Evolutionary conservation across 345 rosid species (phyloP), one percentile per base, ranked within the genome.

Genomic region (Eucalyptus erythrocorys): DNA sequence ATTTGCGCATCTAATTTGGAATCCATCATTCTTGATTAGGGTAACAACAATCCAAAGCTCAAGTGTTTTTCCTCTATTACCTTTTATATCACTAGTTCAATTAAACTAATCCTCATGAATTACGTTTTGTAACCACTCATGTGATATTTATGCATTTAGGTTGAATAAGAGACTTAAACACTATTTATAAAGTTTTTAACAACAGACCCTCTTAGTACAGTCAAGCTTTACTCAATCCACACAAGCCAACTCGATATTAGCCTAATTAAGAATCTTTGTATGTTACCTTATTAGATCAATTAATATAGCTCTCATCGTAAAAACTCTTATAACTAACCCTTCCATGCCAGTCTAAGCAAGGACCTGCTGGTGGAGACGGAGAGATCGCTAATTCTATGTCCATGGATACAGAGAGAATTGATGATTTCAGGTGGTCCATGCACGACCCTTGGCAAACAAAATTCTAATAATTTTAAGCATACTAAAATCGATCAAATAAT

Each of bases 401-500:
- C 4, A 95, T 94, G 40, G 96, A 95, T 92, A 94, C 96, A 10
- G 93, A 94, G 90, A 93, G 95, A 89, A 48, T 95, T 50, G 95
- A 91, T 89, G 93, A 88, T 40, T 95, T 93, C 42, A 71, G 93
- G 87, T 93, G 94, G 95, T 92, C 92, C 87, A 86, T 93, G 92
- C 96, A 95, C 81, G 93, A 93, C 32, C 91, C 93, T 10, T 95
- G 98, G 96, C 82, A 64, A 64, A 64, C 40, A 64, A n/a, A 64
- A n/a, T 64, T 64, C 21, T 64, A 15, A n/a, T 64, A 64, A 61
- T 6, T 61, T 57, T 68, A 34, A 1, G 42, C 42, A 68, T n/a
- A 34, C 80, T 68, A 68, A 8, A 68, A 68, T 40, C 43, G 13
- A 68, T 34, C 80, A 34, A 68, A 68, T 68, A 68, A 68, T 68